Evolutionary conservation across 371 early-diverging fungal genomes (phyloP), one percentile per base, ranked within the genome.

Genomic region (Rhizomucor pusillus): DNA sequence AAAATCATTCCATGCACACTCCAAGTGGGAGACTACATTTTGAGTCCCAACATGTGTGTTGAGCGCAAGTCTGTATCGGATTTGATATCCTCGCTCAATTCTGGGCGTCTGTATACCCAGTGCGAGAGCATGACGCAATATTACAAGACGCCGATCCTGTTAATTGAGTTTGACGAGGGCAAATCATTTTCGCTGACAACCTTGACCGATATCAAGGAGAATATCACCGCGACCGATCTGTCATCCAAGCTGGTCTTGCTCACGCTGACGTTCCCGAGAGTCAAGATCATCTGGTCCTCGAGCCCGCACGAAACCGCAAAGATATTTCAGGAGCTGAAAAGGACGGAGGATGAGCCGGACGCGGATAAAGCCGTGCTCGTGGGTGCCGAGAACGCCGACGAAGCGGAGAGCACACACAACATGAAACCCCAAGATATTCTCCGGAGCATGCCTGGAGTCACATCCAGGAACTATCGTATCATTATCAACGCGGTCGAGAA

Each of bases 31-130:
- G 99, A 99, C 69, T 99, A 98, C 66, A 80, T 99, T 13, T 66
- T 99, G 33, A 87, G 89, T 33, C 91, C 93, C 23, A 74, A 80
- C 4, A 86, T 94, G 43, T 94, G 92, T 50, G 90, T 99, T 1
- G 99, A 99, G 68, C 79, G 99, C 51, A 99, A 99, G 71, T 90
- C 89, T 29, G 78, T 97, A 36, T 69, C 90, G 0, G 99, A 99
- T 79, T 73, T 99, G 47, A 86, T 93, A 29, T 73, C 81, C 14
- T 93, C 94, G 0, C 77, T 98, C 54, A 80, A 79, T 29, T 84
- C 88, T 23, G 99, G 99, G 4, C 81, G 98, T 49, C 70, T 99
- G 81, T 94, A 93, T 73, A 85, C 83, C 14, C 99, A 99, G 70
- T 88, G 85, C 45, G 92, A 91, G 56, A 87, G 88, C n/a, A 94